A percentile compares a stretch with the other conserved stretches of the same genome.
Conservation (phyloP, 352 stramenopile species). For the Phytophthora gonapodyides region DNA sequence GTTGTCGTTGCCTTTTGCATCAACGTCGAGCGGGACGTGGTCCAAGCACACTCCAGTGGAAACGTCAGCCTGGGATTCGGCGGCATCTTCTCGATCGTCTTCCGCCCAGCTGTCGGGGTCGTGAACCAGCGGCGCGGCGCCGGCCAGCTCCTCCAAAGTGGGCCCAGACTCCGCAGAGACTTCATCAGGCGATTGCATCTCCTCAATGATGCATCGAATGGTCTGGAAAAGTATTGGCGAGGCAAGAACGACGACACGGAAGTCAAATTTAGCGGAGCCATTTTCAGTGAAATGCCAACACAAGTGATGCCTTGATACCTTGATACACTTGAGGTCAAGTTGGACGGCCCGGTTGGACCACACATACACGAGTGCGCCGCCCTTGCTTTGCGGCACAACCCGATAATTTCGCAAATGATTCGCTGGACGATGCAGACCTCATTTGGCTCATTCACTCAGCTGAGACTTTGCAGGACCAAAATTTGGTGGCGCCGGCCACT, state of each 20-base stretch:
- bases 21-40: slow-evolving; percentile 20
- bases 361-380: background rate
- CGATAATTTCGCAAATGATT: slow-evolving; percentile 9
- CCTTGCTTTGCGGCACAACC: background rate
- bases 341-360: no score
- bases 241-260: slow-evolving; percentile 1
- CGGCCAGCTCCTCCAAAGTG: slow-evolving; percentile 17
- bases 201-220: no score
- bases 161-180: background rate
- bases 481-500: slow-evolving; percentile 5
- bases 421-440: background rate
- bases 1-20: background rate
- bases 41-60: slow-evolving; percentile 7
- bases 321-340: no score
- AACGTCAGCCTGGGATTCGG: slow-evolving; percentile 17
- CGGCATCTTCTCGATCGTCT: slow-evolving; percentile 11
- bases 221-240: no score
- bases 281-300: no score
- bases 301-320: no score
- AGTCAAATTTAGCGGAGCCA: no score
- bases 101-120: slow-evolving; percentile 16
- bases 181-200: background rate
- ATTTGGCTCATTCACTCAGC: slow-evolving; percentile 8
- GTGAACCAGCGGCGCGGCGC: slow-evolving; percentile 10
- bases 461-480: slow-evolving; percentile 5